A percentile compares a stretch with the other conserved stretches of the same genome.
Evolutionary conservation across 1,284 basidiomycete species (phyloP).

Genomic region (Garcileccinum viscosum): DNA sequence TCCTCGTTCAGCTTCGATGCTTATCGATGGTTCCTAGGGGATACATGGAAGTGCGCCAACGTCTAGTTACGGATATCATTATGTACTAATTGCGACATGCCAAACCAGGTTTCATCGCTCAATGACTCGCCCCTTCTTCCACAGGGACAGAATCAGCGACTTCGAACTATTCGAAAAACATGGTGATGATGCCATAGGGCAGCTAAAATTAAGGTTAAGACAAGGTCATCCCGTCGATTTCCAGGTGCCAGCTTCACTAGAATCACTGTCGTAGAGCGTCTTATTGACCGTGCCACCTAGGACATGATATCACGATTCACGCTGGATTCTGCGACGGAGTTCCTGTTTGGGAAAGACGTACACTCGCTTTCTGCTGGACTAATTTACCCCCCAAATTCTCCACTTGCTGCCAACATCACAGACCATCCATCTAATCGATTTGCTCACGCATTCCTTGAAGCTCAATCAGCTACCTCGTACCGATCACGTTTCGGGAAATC

Average conservation of each 20-base stretch:
- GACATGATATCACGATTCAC: slow-evolving; percentile 47
- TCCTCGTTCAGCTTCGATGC: not conserved
- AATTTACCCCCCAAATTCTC: slow-evolving; percentile 32
- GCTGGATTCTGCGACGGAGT: slow-evolving; percentile 48
- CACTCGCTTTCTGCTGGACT: slow-evolving; percentile 38
- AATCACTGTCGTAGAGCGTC: too few relatives aligned
- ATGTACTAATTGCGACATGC: not conserved
- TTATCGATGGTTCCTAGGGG: slow-evolving; percentile 41
- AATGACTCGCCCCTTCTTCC: slow-evolving; percentile 65
- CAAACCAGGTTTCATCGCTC: slow-evolving; percentile 56
- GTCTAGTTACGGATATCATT: too few relatives aligned
- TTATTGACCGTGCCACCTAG: too few relatives aligned
- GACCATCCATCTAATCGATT: slow-evolving; percentile 39
- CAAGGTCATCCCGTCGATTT: slow-evolving; percentile 58
- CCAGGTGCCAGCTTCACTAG: slow-evolving; percentile 36
- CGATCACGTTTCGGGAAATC: slow-evolving; percentile 28
- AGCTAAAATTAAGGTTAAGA: slow-evolving; percentile 46
- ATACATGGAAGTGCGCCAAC: slow-evolving; percentile 57
- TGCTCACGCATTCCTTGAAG: slow-evolving; percentile 37
- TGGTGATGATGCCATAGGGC: slow-evolving; percentile 46
- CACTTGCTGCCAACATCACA: slow-evolving; percentile 6
- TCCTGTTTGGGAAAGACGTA: slow-evolving; percentile 44
- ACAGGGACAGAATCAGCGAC: slow-evolving; percentile 55
- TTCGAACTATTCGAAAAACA: slow-evolving; percentile 60
- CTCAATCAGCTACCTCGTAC: slow-evolving; percentile 30